Evolutionary conservation across 768 basidiomycete genomes (phyloP).

Genomic region (Clathrus columnatus): DNA sequence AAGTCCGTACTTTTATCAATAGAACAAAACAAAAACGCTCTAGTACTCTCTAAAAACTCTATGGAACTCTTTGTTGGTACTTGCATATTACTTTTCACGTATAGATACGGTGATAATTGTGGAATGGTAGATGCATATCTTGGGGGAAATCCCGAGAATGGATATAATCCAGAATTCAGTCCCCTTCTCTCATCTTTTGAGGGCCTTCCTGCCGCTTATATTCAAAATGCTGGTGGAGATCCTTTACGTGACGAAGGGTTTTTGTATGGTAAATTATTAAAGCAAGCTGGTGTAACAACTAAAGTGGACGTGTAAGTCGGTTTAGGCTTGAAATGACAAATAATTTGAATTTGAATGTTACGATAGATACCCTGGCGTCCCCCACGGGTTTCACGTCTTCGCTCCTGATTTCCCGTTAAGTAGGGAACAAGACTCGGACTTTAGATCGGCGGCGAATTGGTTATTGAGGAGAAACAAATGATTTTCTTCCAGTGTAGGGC

Average conservation of each 20-base stretch:
- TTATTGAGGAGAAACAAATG: slow-evolving; percentile 9
- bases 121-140: too few species aligned
- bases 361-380: not conserved
- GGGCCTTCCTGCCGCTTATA: slow-evolving; percentile 17
- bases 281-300: slow-evolving; percentile 17
- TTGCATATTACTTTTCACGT: too few species aligned
- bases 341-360: not conserved
- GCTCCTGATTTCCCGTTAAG: slow-evolving; percentile 11
- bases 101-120: too few species aligned
- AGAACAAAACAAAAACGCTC: slow-evolving; percentile 17
- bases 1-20: slow-evolving; percentile 16
- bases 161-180: slow-evolving; percentile 2
- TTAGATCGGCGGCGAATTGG: slow-evolving; percentile 16
- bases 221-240: slow-evolving; percentile 21
- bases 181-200: slow-evolving; percentile 18
- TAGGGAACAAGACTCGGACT: slow-evolving; percentile 14
- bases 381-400: not conserved
- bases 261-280: slow-evolving; percentile 19
- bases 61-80: too few species aligned
- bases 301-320: slow-evolving; percentile 17
- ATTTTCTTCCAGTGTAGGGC: too few species aligned
- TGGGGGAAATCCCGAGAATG: not conserved
- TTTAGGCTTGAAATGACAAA: not conserved
- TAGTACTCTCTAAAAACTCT: slow-evolving; percentile 4
- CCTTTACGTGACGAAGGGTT: slow-evolving; percentile 23